Conservation (phyloP, 345 rosid genomes). For the Stellera chamaejasme region DNA sequence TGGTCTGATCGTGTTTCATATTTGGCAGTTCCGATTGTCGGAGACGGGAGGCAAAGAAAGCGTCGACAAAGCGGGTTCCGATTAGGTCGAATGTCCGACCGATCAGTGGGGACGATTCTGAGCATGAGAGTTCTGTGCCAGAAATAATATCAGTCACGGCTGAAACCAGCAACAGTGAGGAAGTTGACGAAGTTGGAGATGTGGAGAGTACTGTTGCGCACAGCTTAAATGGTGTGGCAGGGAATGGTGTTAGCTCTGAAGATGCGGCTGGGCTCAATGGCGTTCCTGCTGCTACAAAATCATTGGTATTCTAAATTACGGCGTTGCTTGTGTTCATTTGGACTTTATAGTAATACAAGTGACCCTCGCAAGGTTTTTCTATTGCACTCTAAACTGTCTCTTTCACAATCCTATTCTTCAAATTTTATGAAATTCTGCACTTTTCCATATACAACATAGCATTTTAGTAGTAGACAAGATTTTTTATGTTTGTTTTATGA, state of each 20-base stretch:
- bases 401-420: too few relatives aligned
- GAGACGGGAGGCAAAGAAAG: constrained; percentile 50
- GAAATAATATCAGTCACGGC: constrained; percentile 14
- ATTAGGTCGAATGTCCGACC: constrained; percentile 25
- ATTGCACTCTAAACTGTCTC: too few relatives aligned
- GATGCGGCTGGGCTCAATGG: constrained; percentile 17
- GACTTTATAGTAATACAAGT: too few relatives aligned
- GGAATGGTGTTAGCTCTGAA: constrained; percentile 19
- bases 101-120: constrained; percentile 33
- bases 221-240: not conserved
- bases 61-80: constrained; percentile 31
- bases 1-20: not conserved
- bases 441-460: too few relatives aligned
- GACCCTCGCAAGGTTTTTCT: too few relatives aligned
- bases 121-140: constrained; percentile 20
- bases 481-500: too few relatives aligned
- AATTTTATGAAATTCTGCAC: too few relatives aligned
- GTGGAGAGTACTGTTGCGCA: too few relatives aligned
- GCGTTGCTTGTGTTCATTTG: not conserved
- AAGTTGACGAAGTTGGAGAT: constrained; percentile 11
- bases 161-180: constrained; percentile 13
- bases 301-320: constrained; percentile 30
- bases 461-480: too few relatives aligned
- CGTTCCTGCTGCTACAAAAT: constrained; percentile 30
- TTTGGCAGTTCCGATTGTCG: constrained; percentile 31